Conservation (phyloP, 176 grass and related monocot genomes). For the Oryza meyeriana region DNA sequence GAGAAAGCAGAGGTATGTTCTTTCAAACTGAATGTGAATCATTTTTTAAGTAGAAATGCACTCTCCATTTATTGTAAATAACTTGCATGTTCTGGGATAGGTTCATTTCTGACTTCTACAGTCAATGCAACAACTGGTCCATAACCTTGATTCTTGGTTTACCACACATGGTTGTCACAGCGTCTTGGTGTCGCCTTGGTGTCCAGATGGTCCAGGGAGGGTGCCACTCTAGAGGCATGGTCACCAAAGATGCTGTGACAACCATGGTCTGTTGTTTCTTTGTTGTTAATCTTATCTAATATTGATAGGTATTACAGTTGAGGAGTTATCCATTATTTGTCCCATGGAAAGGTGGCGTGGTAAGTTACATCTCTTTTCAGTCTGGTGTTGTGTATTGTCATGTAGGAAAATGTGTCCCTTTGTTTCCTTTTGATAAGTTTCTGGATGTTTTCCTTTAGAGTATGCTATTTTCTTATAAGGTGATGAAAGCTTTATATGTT, state of each 20-base stretch:
- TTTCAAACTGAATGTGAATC: constrained; percentile 13
- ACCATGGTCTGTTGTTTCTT: background rate
- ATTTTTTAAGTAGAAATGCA: background rate
- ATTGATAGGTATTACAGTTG: constrained; percentile 77
- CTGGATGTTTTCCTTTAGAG: background rate
- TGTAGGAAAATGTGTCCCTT: background rate
- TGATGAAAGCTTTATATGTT: background rate
- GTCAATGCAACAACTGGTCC: background rate
- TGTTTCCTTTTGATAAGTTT: background rate
- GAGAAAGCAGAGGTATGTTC: constrained; percentile 84
- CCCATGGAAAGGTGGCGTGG: constrained; percentile 95
- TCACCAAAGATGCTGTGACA: background rate
- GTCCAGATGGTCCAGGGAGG: background rate
- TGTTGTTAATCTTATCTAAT: constrained; percentile 33
- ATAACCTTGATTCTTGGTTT: background rate
- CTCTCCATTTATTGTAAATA: background rate
- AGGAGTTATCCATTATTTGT: constrained; percentile 86
- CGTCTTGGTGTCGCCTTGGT: background rate
- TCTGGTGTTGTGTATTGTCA: background rate
- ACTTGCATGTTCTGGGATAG: background rate
- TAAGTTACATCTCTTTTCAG: constrained; percentile 58
- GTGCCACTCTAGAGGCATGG: background rate
- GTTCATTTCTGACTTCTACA: background rate
- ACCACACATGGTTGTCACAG: background rate
- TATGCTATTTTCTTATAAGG: background rate